Evolutionary conservation across 2,329 filamentous ascomycete genomes (phyloP).

Genomic region (Beauveria sp.): DNA sequence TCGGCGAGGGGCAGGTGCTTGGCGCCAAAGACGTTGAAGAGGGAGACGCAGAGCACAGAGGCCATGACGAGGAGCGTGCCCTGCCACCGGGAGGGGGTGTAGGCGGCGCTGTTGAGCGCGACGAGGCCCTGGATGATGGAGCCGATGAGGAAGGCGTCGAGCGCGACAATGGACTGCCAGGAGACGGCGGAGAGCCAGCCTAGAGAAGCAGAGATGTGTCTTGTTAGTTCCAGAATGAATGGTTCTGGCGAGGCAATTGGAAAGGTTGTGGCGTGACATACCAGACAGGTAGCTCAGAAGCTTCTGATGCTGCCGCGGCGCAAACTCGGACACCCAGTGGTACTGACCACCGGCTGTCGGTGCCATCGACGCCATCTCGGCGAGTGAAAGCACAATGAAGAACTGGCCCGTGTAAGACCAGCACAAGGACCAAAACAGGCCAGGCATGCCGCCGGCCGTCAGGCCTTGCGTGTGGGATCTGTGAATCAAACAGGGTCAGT

Average conservation of each 20-base stretch:
- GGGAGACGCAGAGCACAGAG: conserved; percentile 3
- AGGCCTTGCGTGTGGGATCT: conserved; percentile 15
- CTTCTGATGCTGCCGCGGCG: conserved; percentile 39
- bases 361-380: conserved; percentile 33
- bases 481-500: neutral
- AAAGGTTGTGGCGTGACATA: neutral
- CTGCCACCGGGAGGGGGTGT: conserved; percentile 22
- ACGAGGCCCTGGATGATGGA: conserved; percentile 38
- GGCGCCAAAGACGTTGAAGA: conserved; percentile 11
- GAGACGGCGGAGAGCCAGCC: conserved; percentile 39
- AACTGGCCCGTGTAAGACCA: conserved; percentile 12
- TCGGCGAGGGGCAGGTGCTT: conserved; percentile 13
- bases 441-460: conserved; percentile 14
- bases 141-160: conserved; percentile 33
- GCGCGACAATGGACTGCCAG: conserved; percentile 36
- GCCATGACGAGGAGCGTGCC: conserved; percentile 13
- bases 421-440: conserved; percentile 16
- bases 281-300: conserved; percentile 42
- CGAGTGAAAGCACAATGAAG: conserved; percentile 13
- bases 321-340: conserved; percentile 46
- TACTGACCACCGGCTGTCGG: conserved; percentile 47
- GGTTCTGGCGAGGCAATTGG: no score
- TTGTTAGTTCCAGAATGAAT: neutral
- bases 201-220: neutral
- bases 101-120: conserved; percentile 26